Evolutionary conservation across 2,329 filamentous ascomycete species (phyloP).

Genomic region (Zasmidium angulare): DNA sequence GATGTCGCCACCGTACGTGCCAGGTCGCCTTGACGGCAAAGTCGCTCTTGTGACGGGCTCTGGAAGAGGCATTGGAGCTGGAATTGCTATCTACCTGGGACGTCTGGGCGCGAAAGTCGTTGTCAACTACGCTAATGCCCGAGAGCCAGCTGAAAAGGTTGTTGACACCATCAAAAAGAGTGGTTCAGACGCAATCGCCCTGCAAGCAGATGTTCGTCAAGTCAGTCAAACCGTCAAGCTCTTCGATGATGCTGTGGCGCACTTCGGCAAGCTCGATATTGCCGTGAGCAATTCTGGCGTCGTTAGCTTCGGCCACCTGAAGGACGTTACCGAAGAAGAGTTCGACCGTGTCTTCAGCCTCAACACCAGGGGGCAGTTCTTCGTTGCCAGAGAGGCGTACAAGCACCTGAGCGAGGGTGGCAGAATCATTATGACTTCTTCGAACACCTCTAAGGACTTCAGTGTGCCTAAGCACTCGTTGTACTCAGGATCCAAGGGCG

Average conservation of each 20-base stretch:
- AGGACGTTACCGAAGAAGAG: slow-evolving; percentile 55
- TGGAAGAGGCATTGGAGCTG: slow-evolving; percentile 64
- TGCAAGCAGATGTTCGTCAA: slow-evolving; percentile 68
- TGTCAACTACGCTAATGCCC: slow-evolving; percentile 67
- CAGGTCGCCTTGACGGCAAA: slow-evolving; percentile 56
- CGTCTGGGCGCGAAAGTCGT: slow-evolving; percentile 65
- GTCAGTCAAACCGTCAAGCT: slow-evolving; percentile 62
- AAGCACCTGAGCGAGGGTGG: slow-evolving; percentile 53
- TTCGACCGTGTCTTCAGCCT: slow-evolving; percentile 61
- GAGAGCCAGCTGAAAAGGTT: slow-evolving; percentile 63
- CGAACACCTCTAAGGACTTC: slow-evolving; percentile 58
- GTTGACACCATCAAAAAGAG: slow-evolving; percentile 65
- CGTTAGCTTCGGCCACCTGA: slow-evolving; percentile 54
- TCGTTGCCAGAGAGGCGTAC: slow-evolving; percentile 59
- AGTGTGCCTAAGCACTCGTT: slow-evolving; percentile 55
- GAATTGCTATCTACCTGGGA: slow-evolving; percentile 66
- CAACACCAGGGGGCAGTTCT: slow-evolving; percentile 64
- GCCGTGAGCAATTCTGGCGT: slow-evolving; percentile 68
- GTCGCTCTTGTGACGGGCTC: slow-evolving; percentile 56
- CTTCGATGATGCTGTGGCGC: slow-evolving; percentile 62
- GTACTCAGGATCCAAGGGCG: slow-evolving; percentile 56
- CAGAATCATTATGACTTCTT: slow-evolving; percentile 56
- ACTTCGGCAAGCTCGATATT: slow-evolving; percentile 68
- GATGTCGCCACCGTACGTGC: no score
- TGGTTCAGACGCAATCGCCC: slow-evolving; percentile 61